phyloP scores from a whole-genome alignment of 352 stramenopile genomes.

The Phytophthora constricta region DNA sequence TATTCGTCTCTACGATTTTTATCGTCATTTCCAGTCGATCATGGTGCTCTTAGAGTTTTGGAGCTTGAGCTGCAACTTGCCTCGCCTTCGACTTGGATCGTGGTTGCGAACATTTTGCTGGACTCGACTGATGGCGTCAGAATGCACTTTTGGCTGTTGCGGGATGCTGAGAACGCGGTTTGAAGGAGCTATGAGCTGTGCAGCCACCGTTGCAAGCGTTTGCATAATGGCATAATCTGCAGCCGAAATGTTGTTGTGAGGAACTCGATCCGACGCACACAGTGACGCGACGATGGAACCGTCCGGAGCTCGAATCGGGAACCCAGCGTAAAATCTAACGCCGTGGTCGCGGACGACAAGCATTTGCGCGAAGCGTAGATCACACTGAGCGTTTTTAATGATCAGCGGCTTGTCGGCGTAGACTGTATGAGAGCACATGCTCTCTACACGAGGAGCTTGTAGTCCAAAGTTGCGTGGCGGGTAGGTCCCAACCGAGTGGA shows the following conservation, averaged over 20 bases:
- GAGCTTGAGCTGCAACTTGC: neutral
- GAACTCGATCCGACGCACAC: conserved; percentile 46
- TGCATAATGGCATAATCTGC: conserved; percentile 74
- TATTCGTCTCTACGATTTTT: too few relatives aligned
- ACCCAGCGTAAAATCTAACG: conserved; percentile 65
- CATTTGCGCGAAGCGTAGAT: conserved; percentile 66
- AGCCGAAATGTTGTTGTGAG: conserved; percentile 57
- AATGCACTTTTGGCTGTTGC: conserved; percentile 26
- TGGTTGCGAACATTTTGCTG: conserved; percentile 14
- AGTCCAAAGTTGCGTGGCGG: conserved; percentile 20
- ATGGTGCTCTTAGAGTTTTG: neutral
- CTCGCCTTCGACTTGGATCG: conserved; percentile 1
- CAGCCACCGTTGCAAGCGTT: conserved; percentile 48
- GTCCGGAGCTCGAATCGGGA: conserved; percentile 53
- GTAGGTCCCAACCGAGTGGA: conserved; percentile 48
- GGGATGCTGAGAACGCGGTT: conserved; percentile 22
- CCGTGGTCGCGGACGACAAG: conserved; percentile 38
- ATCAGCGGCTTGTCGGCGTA: conserved; percentile 64
- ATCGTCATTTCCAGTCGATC: neutral
- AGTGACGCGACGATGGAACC: conserved; percentile 54
- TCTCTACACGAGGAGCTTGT: conserved; percentile 41
- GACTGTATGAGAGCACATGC: conserved; percentile 56
- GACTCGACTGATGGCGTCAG: conserved; percentile 24
- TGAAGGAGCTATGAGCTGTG: conserved; percentile 33
- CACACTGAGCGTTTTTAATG: conserved; percentile 56